These are phyloP conservation scores for Blastobotrys chiropterorum DNA, from an alignment of 805 yeast genomes.

Conservation along the genomic window DNA sequence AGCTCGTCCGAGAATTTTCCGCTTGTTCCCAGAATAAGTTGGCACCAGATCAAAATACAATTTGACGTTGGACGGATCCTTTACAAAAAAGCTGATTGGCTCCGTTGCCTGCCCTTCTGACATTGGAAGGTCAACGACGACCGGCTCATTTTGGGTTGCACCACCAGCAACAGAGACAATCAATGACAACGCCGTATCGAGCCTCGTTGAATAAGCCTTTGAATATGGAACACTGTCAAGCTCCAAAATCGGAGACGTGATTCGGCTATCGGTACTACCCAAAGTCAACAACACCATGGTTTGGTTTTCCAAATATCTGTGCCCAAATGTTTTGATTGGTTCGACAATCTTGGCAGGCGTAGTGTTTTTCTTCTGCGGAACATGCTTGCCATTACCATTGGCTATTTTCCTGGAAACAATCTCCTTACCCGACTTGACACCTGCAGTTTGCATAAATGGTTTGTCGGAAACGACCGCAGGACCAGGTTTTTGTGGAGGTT, in stretches of 20 bases:
- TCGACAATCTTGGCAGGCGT: slow-evolving; percentile 24
- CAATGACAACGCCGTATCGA: slow-evolving; percentile 81
- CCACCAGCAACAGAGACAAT: slow-evolving; percentile 45
- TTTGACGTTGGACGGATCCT: slow-evolving; percentile 36
- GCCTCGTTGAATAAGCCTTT: slow-evolving; percentile 70
- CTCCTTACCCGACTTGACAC: slow-evolving; percentile 8
- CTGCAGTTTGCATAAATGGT: background rate
- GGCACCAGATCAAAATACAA: slow-evolving; percentile 85
- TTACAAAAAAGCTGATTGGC: slow-evolving; percentile 65
- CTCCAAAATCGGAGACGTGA: slow-evolving; percentile 50
- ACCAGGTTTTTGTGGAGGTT: background rate
- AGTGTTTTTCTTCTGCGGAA: background rate
- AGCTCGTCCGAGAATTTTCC: slow-evolving; percentile 70
- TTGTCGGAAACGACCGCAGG: background rate
- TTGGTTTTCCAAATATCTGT: slow-evolving; percentile 60
- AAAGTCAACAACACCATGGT: slow-evolving; percentile 72
- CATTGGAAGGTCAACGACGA: slow-evolving; percentile 71
- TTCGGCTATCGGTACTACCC: slow-evolving; percentile 79
- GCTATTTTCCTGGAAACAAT: background rate
- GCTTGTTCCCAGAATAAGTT: slow-evolving; percentile 48
- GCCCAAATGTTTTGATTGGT: slow-evolving; percentile 82
- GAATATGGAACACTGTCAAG: slow-evolving; percentile 70
- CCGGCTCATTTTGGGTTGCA: slow-evolving; percentile 44
- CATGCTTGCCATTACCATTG: background rate
- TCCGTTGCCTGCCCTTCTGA: slow-evolving; percentile 61